These are phyloP conservation scores for Plasmodium ovale DNA, from an alignment of 169 alveolate species.

Conservation along the genomic window DNA sequence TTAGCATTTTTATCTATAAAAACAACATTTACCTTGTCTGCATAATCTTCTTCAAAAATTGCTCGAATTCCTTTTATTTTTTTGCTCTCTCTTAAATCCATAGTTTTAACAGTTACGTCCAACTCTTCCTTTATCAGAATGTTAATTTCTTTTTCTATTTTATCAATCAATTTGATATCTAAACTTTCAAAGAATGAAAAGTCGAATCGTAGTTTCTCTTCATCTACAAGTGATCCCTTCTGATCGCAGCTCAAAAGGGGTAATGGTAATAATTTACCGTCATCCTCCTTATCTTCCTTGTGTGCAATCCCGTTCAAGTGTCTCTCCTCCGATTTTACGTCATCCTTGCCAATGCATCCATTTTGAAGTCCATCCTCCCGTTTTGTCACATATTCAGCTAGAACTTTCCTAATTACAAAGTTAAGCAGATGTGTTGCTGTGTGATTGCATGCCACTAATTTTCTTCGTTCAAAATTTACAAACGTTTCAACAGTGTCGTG, in stretches of 20 bases:
- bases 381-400: constrained; percentile 14
- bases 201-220: constrained; percentile 90
- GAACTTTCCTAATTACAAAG: constrained; percentile 88
- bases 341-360: not conserved
- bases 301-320: not conserved
- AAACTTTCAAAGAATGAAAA: constrained; percentile 84
- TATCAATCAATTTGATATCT: constrained; percentile 79
- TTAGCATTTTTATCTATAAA: constrained; percentile 87
- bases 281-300: not conserved
- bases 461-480: constrained; percentile 90
- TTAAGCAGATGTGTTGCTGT: constrained; percentile 94
- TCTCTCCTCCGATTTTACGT: not conserved
- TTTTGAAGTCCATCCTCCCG: not conserved
- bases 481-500: constrained; percentile 73
- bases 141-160: constrained; percentile 80
- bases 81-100: constrained; percentile 82
- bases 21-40: constrained; percentile 94
- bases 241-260: constrained; percentile 83
- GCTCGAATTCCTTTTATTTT: constrained; percentile 88
- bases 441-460: constrained; percentile 92
- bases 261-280: not conserved
- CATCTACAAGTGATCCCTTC: constrained; percentile 90
- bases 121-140: constrained; percentile 81
- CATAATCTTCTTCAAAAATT: constrained; percentile 93
- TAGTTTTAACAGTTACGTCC: constrained; percentile 79